phyloP scores from a whole-genome alignment of 768 basidiomycete species.

The Scleroderma bovista region DNA sequence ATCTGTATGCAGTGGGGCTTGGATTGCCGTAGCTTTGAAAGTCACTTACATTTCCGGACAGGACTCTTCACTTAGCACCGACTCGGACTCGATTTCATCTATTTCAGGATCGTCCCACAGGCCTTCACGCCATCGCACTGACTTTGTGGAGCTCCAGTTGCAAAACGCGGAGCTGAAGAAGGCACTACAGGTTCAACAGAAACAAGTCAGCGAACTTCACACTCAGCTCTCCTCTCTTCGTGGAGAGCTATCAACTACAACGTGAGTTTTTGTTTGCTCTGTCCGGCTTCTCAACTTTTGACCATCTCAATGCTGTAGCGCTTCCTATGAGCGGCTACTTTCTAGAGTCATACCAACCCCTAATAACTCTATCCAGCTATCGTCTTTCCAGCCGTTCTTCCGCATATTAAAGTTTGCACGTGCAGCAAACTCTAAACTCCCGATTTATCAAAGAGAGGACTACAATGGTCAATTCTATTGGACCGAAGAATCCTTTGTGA shows the following conservation, averaged over 20 bases:
- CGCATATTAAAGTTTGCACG: slow-evolving; percentile 2
- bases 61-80: neutral
- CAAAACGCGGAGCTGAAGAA: neutral
- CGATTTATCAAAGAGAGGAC: neutral
- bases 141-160: neutral
- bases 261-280: neutral
- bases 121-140: neutral
- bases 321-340: neutral
- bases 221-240: slow-evolving; percentile 1
- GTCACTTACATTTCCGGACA: neutral
- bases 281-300: neutral
- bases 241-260: slow-evolving; percentile 1
- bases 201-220: neutral
- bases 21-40: neutral
- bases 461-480: slow-evolving; percentile 5
- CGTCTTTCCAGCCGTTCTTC: slow-evolving; percentile 4
- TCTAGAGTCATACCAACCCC: neutral
- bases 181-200: neutral
- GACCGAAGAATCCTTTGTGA: slow-evolving; percentile 4
- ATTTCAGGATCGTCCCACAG: neutral
- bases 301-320: neutral
- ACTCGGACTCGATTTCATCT: neutral
- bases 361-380: neutral
- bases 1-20: neutral
- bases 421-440: slow-evolving; percentile 1